These are phyloP conservation scores for Penicillium sp. DNA, from an alignment of 2,329 filamentous ascomycete species.

Conservation along the genomic window DNA sequence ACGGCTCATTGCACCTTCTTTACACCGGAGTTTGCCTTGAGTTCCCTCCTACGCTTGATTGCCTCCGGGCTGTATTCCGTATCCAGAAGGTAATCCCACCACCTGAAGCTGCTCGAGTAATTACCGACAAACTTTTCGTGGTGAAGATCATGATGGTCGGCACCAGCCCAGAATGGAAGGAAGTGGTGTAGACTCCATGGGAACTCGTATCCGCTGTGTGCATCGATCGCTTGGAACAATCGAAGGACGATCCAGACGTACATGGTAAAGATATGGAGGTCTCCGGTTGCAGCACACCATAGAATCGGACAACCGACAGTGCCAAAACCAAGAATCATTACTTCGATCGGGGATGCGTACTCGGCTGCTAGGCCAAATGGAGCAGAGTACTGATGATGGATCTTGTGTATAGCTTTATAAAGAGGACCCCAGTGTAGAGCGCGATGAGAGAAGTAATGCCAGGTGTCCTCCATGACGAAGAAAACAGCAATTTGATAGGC, in stretches of 20 bases:
- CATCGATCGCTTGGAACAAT: slow-evolving; percentile 96
- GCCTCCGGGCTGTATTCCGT: slow-evolving; percentile 92
- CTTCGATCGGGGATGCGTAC: slow-evolving; percentile 96
- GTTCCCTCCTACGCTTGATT: slow-evolving; percentile 78
- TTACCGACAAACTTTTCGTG: slow-evolving; percentile 99
- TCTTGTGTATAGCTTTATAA: slow-evolving; percentile 97
- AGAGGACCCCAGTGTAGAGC: slow-evolving; percentile 91
- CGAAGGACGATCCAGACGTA: slow-evolving; percentile 94
- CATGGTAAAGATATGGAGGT: slow-evolving; percentile 96
- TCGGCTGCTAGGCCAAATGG: slow-evolving; percentile 96
- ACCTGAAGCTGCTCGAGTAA: slow-evolving; percentile 96
- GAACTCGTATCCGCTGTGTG: slow-evolving; percentile 97
- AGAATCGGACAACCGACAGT: slow-evolving; percentile 81
- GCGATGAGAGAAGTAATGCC: slow-evolving; percentile 98
- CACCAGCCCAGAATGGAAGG: slow-evolving; percentile 96
- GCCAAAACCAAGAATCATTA: slow-evolving; percentile 90
- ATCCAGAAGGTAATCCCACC: slow-evolving; percentile 96
- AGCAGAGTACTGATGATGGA: slow-evolving; percentile 98
- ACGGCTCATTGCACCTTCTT: slow-evolving; percentile 35
- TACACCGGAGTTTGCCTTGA: slow-evolving; percentile 30
- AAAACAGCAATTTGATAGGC: slow-evolving; percentile 89
- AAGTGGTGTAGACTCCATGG: slow-evolving; percentile 96
- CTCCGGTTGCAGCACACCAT: slow-evolving; percentile 79
- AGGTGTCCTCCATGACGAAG: slow-evolving; percentile 94
- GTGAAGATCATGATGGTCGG: slow-evolving; percentile 94